A percentile compares a stretch with the other conserved stretches of the same genome.
These are phyloP conservation scores for Nicotiana noctiflora DNA, from an alignment of 257 asterid genomes.

Conservation along the genomic window DNA sequence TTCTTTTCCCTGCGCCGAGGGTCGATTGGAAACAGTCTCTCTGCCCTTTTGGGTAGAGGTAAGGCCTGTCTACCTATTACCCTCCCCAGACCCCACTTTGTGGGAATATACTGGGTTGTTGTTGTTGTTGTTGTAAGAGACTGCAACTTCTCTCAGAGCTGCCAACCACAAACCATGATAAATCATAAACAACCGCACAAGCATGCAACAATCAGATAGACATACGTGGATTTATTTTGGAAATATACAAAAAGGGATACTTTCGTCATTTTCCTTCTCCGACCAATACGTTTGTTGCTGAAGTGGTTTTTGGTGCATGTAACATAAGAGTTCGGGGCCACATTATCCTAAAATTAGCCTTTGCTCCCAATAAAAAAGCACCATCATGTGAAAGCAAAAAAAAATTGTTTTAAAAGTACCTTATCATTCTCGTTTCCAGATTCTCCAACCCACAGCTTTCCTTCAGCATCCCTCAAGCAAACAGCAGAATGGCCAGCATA, in stretches of 20 bases:
- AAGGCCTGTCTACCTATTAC: too few relatives aligned
- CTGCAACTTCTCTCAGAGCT: not conserved
- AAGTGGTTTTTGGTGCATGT: not conserved
- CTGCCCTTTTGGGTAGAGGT: too few relatives aligned
- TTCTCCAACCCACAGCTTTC: conserved; percentile 89
- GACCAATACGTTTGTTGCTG: not conserved
- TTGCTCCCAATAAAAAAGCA: not conserved
- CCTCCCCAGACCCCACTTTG: too few relatives aligned
- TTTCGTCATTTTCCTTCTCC: not conserved
- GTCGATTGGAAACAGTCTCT: too few relatives aligned
- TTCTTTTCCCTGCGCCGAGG: too few relatives aligned
- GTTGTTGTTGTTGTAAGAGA: too few relatives aligned
- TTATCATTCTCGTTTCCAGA: conserved; percentile 79
- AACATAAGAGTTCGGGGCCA: not conserved
- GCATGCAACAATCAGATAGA: not conserved
- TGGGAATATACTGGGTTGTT: too few relatives aligned
- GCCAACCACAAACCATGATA: too few relatives aligned
- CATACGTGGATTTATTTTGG: not conserved
- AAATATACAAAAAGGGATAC: not conserved
- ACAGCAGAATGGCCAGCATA: conserved; percentile 88
- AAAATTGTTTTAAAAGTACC: conserved; percentile 27
- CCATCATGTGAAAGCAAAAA: not conserved
- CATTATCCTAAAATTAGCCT: not conserved
- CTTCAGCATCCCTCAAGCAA: conserved; percentile 69
- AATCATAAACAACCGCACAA: not conserved